Evolutionary conservation across 176 grass and related monocot species (phyloP).

Genomic region (Melocanna baccifera): DNA sequence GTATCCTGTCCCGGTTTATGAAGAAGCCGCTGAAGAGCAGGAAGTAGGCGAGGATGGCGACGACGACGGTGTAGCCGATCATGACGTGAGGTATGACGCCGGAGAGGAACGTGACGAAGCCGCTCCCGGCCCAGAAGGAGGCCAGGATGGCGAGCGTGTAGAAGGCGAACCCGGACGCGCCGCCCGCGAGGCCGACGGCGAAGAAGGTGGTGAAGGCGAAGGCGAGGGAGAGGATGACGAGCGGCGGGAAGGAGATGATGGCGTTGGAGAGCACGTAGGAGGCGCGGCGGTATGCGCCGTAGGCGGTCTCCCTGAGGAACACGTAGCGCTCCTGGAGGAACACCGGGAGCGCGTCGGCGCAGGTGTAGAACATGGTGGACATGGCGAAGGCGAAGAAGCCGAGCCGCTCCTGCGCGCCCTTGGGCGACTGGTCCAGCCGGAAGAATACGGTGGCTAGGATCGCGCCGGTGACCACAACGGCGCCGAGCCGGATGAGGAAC

Average conservation of each 20-base stretch:
- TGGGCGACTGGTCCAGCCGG: constrained; percentile 69
- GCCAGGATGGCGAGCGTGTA: constrained; percentile 75
- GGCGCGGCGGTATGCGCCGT: constrained; percentile 82
- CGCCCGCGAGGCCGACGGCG: constrained; percentile 79
- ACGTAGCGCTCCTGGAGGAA: constrained; percentile 92
- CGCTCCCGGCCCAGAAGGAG: constrained; percentile 79
- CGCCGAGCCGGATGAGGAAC: constrained; percentile 53
- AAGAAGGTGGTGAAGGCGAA: constrained; percentile 83
- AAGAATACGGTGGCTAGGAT: constrained; percentile 58
- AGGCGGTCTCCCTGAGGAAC: constrained; percentile 86
- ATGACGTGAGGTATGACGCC: constrained; percentile 87
- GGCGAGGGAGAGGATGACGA: constrained; percentile 72
- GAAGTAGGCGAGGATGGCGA: constrained; percentile 93
- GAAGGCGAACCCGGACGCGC: constrained; percentile 63
- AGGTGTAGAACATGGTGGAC: constrained; percentile 98
- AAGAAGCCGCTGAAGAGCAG: constrained; percentile 94
- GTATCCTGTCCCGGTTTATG: constrained; percentile 86
- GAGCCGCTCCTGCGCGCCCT: constrained; percentile 80
- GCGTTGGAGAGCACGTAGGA: constrained; percentile 96
- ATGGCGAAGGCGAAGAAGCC: constrained; percentile 97
- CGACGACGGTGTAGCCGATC: constrained; percentile 75
- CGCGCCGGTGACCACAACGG: constrained; percentile 60
- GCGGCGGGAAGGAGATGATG: constrained; percentile 79
- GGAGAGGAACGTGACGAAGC: constrained; percentile 94
- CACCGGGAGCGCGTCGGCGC: constrained; percentile 89